Base-by-base conservation (phyloP, 2,329 filamentous ascomycete genomes). In the Neocatenulostroma microsporum region DNA sequence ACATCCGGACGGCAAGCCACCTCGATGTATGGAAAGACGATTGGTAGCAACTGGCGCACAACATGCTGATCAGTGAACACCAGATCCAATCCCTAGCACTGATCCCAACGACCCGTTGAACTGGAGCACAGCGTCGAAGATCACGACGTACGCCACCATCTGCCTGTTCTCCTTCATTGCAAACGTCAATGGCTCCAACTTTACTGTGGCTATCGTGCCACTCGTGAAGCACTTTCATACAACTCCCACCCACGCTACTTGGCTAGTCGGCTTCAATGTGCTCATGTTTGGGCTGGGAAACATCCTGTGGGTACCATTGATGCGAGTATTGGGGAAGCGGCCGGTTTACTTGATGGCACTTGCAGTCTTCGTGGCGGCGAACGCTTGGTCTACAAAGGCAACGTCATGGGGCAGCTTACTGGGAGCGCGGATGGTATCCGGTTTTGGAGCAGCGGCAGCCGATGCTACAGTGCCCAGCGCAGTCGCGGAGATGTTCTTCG, bases 91-190 rank as follows among this genome's bases (percentile, higher is more conserved):
- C 12, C 14, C 34, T 12, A 19, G 14, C 8, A 36, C 28, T 25
- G 34, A 36, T 15, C 34, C 34, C 7, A 36, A 36, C 21, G 34
- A 34, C 14, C 32, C 32, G 23, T 36, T 36, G 11, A 28, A 36
- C 15, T 36, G 34, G 34, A 21, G 24, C 3, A 28, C 25, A 3
- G 25, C 34, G 11, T 23, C 34, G 3, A 36, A 36, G 25, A 36
- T 36, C 24, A 36, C 24, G 5, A 36, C 34, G 12, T 36, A 36
- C 19, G 23, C 34, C 12, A 36, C 34, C 17, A 29, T 36, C 13
- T 34, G 61, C 42, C 54, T 56, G 36, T 64, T 62, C 47, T 61
- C 58, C 5, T 63, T 64, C 41, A 53, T 63, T 6, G 58, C 61
- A 37, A 62, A 60, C 32, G 54, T 61, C 34, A 63, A 63, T 39